Conservation (phyloP, 352 stramenopile species). For the Elongisporangium anandrum region DNA sequence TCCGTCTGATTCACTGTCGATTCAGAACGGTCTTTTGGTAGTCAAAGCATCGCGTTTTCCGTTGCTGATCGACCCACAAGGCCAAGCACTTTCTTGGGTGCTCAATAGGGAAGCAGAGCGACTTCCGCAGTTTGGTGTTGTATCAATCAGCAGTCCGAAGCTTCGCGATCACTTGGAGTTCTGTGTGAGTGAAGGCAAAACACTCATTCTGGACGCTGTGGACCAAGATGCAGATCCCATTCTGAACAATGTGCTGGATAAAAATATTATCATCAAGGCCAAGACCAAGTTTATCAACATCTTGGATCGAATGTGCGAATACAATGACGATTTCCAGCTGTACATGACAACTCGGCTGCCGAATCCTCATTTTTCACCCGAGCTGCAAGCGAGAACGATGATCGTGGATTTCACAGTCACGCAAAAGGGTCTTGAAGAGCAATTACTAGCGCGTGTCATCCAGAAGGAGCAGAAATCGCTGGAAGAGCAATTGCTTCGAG, state of each 20-base stretch:
- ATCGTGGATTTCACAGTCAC: constrained; percentile 92
- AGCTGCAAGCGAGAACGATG: constrained; percentile 60
- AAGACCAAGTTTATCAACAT: constrained; percentile 70
- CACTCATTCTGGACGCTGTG: constrained; percentile 79
- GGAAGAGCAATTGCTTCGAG: constrained; percentile 86
- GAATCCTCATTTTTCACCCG: constrained; percentile 67
- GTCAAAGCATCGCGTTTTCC: constrained; percentile 72
- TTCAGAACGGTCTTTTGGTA: constrained; percentile 90
- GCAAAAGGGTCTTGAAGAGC: constrained; percentile 87
- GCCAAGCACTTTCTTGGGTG: constrained; percentile 88
- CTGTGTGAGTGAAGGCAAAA: constrained; percentile 84
- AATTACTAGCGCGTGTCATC: constrained; percentile 89
- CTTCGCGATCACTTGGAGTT: constrained; percentile 85
- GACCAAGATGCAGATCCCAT: constrained; percentile 59
- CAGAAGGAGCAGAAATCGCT: constrained; percentile 88
- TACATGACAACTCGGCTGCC: constrained; percentile 65
- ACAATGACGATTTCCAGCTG: constrained; percentile 55
- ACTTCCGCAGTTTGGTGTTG: constrained; percentile 54
- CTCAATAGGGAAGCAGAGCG: constrained; percentile 55
- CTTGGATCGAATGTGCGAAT: constrained; percentile 64
- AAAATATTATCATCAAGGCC: constrained; percentile 51
- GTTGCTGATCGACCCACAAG: constrained; percentile 89
- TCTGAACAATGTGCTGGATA: constrained; percentile 61
- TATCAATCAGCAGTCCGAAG: constrained; percentile 57
- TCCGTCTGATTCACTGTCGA: constrained; percentile 83